Conservation (phyloP, 176 grass and related monocot genomes). For the Cenchrus fungigraminus region DNA sequence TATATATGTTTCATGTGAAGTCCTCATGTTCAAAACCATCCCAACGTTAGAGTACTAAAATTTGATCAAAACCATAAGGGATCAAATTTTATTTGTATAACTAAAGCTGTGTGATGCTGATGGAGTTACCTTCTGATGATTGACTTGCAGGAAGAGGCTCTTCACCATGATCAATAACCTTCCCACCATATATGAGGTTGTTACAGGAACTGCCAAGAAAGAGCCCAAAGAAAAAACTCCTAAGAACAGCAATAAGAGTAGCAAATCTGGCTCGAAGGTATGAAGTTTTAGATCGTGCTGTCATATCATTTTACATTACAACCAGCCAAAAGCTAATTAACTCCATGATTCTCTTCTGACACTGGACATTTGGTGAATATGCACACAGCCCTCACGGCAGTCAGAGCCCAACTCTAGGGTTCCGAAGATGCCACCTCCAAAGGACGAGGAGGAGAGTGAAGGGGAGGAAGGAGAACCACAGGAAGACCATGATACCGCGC, state of each 20-base stretch:
- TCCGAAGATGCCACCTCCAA: conserved; percentile 47
- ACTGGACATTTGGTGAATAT: conserved; percentile 6
- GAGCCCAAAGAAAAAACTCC: conserved; percentile 68
- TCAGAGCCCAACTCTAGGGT: conserved; percentile 31
- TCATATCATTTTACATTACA: neutral
- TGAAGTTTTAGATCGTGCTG: neutral
- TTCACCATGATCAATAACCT: conserved; percentile 76
- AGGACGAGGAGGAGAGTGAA: conserved; percentile 50
- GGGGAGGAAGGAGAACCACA: conserved; percentile 35
- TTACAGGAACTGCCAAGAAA: conserved; percentile 60
- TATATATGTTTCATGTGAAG: neutral
- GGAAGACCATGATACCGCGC: conserved; percentile 37
- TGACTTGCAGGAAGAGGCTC: conserved; percentile 54
- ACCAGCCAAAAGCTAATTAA: neutral
- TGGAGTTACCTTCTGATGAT: conserved; percentile 12
- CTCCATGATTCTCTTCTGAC: neutral
- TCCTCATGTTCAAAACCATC: neutral
- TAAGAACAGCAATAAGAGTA: conserved; percentile 64
- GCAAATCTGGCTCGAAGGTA: conserved; percentile 64
- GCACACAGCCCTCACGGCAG: conserved; percentile 26
- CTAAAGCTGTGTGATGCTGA: neutral
- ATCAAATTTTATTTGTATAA: neutral
- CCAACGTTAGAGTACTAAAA: neutral
- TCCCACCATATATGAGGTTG: conserved; percentile 67
- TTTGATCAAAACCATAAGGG: neutral